Evolutionary conservation across 1,139 yeast species (phyloP).

Genomic region (Candida tunisiensis): DNA sequence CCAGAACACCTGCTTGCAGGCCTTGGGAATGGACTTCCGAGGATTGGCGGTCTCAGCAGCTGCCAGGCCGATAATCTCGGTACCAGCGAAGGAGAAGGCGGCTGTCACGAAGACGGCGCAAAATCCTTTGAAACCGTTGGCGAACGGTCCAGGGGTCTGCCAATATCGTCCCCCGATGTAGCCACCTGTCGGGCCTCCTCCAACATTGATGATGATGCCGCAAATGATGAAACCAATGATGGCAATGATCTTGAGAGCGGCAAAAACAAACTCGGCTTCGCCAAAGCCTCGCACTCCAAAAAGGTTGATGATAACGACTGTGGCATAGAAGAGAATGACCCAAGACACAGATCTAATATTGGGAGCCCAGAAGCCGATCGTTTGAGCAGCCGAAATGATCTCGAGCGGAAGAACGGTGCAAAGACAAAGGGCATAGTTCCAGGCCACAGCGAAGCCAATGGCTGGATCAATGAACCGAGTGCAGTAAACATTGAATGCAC

Average conservation of each 20-base stretch:
- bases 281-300: slow-evolving; percentile 68
- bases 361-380: slow-evolving; percentile 59
- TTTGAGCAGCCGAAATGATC: slow-evolving; percentile 62
- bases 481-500: slow-evolving; percentile 40
- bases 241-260: slow-evolving; percentile 42
- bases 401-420: slow-evolving; percentile 62
- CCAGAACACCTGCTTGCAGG: slow-evolving; percentile 56
- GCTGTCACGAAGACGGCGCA: slow-evolving; percentile 66
- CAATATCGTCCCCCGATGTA: slow-evolving; percentile 48
- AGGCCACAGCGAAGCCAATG: slow-evolving; percentile 22
- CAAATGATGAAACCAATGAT: slow-evolving; percentile 44
- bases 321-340: slow-evolving; percentile 44
- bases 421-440: slow-evolving; percentile 64
- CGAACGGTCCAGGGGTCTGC: slow-evolving; percentile 47
- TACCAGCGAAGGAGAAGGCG: slow-evolving; percentile 72
- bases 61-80: slow-evolving; percentile 65
- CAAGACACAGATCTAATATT: slow-evolving; percentile 33
- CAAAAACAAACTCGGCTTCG: slow-evolving; percentile 54
- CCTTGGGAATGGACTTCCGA: slow-evolving; percentile 43
- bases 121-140: slow-evolving; percentile 58
- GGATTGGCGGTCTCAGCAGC: slow-evolving; percentile 74
- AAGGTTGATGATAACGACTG: slow-evolving; percentile 39
- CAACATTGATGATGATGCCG: slow-evolving; percentile 40
- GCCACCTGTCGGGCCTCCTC: slow-evolving; percentile 41
- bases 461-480: slow-evolving; percentile 35